phyloP scores from a whole-genome alignment of 768 basidiomycete genomes.

The Epithele typhae region DNA sequence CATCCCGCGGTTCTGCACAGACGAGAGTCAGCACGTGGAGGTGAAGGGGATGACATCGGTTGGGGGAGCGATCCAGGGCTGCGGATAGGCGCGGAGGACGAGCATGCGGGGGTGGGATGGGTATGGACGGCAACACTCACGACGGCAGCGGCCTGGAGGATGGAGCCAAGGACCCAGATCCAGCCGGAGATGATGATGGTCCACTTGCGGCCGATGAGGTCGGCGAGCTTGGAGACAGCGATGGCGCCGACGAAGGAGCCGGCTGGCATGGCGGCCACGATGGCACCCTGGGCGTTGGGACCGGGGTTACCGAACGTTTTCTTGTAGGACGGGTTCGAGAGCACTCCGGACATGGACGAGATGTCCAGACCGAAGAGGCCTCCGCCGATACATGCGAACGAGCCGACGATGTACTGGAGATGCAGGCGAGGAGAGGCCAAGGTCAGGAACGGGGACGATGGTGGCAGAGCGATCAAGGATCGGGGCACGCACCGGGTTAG shows the following conservation, averaged over 20 bases:
- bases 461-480: neutral
- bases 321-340: slow-evolving; percentile 41
- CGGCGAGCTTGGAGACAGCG: slow-evolving; percentile 57
- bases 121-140: slow-evolving; percentile 26
- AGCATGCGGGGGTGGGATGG: neutral
- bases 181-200: slow-evolving; percentile 63
- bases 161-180: slow-evolving; percentile 69
- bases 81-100: no score
- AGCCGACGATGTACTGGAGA: slow-evolving; percentile 68
- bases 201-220: slow-evolving; percentile 59
- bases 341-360: slow-evolving; percentile 76
- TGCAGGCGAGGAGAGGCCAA: no score
- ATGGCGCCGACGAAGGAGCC: slow-evolving; percentile 68
- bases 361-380: slow-evolving; percentile 80
- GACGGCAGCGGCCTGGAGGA: slow-evolving; percentile 61
- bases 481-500: slow-evolving; percentile 44
- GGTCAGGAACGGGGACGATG: neutral
- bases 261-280: slow-evolving; percentile 77
- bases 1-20: slow-evolving; percentile 61
- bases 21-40: neutral
- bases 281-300: slow-evolving; percentile 60
- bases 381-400: slow-evolving; percentile 79
- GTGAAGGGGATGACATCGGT: no score
- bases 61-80: no score
- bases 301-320: slow-evolving; percentile 36